Conservation (phyloP, 805 yeast genomes). For the Priceomyces fermenticarens region DNA sequence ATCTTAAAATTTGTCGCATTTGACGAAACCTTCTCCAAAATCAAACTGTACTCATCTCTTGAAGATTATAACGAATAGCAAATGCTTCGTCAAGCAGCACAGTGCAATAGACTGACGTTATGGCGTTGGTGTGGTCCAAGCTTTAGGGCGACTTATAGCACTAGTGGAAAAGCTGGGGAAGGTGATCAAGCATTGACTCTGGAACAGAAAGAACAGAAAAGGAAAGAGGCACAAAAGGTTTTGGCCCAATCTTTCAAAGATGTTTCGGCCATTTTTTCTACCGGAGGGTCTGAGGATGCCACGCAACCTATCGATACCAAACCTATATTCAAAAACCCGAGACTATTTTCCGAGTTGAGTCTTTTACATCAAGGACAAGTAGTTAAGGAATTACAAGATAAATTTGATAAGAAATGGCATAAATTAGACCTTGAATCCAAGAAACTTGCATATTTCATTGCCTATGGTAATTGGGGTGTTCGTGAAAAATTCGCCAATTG, state of each 20-base stretch:
- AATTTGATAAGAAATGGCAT: slow-evolving; percentile 55
- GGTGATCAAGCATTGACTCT: slow-evolving; percentile 8
- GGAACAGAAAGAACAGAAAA: slow-evolving; percentile 1
- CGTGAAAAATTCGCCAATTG: slow-evolving; percentile 54
- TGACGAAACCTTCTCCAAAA: background rate
- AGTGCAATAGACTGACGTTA: no score
- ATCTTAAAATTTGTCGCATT: background rate
- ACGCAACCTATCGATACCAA: slow-evolving; percentile 46
- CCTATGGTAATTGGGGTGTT: slow-evolving; percentile 72
- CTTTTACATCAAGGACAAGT: slow-evolving; percentile 58
- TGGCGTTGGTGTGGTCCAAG: background rate
- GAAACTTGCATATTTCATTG: slow-evolving; percentile 55
- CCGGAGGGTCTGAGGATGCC: slow-evolving; percentile 35
- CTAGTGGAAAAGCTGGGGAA: slow-evolving; percentile 7
- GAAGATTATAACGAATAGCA: background rate
- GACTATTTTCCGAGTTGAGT: slow-evolving; percentile 27
- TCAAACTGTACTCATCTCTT: background rate
- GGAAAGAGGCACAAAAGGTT: slow-evolving; percentile 34
- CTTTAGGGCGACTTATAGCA: background rate
- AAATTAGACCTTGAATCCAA: slow-evolving; percentile 48
- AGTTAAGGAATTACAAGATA: slow-evolving; percentile 48
- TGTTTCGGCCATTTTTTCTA: slow-evolving; percentile 30
- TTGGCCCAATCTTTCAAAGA: slow-evolving; percentile 41
- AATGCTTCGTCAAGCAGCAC: background rate
- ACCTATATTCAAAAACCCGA: slow-evolving; percentile 40